These are phyloP conservation scores for Aspergillus nidulans DNA, from an alignment of 495 filamentous ascomycete species.

Conservation along the genomic window DNA sequence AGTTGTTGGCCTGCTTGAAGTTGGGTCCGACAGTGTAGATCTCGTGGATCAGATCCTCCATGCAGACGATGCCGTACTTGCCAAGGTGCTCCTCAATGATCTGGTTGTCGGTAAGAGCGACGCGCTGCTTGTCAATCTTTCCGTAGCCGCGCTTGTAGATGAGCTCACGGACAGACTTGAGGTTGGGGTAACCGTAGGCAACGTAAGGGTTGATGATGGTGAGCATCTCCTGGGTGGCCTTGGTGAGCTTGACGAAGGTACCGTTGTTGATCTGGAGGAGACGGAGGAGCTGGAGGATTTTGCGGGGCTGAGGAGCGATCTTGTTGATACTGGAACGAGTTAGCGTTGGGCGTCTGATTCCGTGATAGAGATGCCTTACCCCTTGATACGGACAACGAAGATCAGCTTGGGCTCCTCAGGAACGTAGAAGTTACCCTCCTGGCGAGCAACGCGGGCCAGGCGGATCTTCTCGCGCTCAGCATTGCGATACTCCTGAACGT, in stretches of 20 bases:
- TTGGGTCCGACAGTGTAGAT: slow-evolving; percentile 98
- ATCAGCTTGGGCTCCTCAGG: slow-evolving; percentile 91
- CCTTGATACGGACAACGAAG: slow-evolving; percentile 99
- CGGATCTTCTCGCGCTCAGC: slow-evolving; percentile 98
- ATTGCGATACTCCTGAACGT: slow-evolving; percentile 98
- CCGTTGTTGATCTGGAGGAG: slow-evolving; percentile 99
- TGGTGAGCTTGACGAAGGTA: slow-evolving; percentile 94
- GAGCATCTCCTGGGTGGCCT: slow-evolving; percentile 97
- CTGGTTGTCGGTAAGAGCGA: slow-evolving; percentile 94
- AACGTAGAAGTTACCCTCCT: slow-evolving; percentile 90
- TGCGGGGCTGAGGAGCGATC: slow-evolving; percentile 99
- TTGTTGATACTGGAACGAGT: slow-evolving; percentile 86
- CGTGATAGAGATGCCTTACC: slow-evolving; percentile 42
- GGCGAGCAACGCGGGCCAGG: slow-evolving; percentile 79
- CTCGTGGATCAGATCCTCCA: slow-evolving; percentile 99
- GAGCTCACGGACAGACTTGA: slow-evolving; percentile 97
- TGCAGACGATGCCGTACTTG: slow-evolving; percentile 98
- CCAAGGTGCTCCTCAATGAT: slow-evolving; percentile 94
- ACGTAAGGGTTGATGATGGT: slow-evolving; percentile 97
- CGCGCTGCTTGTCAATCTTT: slow-evolving; percentile 94
- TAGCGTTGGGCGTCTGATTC: slow-evolving; percentile 14
- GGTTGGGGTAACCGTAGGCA: slow-evolving; percentile 98
- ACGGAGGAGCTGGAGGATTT: slow-evolving; percentile 98
- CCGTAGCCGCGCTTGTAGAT: slow-evolving; percentile 99
- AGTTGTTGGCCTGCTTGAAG: slow-evolving; percentile 99